Conservation (phyloP, 2,329 filamentous ascomycete genomes). For the Juglanconis juglandina region DNA sequence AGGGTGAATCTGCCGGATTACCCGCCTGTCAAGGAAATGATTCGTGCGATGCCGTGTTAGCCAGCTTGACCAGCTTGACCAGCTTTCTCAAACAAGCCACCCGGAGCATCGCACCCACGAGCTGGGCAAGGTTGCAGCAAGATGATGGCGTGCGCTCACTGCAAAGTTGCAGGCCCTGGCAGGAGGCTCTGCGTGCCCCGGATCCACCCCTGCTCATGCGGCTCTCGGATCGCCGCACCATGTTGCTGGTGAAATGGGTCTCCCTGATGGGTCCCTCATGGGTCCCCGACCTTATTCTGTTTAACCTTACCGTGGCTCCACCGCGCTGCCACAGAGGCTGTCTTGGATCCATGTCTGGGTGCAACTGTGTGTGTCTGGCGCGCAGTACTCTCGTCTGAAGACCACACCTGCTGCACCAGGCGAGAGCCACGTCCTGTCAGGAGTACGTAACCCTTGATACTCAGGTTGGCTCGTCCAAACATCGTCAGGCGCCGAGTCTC, state of each 20-base stretch:
- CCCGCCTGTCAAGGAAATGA: neutral
- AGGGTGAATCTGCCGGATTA: neutral
- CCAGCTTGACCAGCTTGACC: neutral
- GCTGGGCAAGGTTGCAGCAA: slow-evolving; percentile 6
- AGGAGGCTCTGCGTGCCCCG: slow-evolving; percentile 16
- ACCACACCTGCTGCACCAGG: neutral
- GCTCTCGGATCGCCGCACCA: slow-evolving; percentile 14
- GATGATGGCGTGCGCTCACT: neutral
- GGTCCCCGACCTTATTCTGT: slow-evolving; percentile 4
- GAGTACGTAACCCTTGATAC: slow-evolving; percentile 10
- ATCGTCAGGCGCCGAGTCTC: slow-evolving; percentile 4
- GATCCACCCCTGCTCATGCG: slow-evolving; percentile 13
- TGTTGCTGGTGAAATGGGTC: neutral
- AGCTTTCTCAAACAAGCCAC: slow-evolving; percentile 10
- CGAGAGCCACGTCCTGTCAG: neutral
- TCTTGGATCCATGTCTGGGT: slow-evolving; percentile 19
- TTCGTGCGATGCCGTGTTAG: neutral
- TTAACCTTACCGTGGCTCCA: slow-evolving; percentile 18
- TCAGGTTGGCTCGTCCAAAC: slow-evolving; percentile 2
- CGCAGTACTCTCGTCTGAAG: neutral
- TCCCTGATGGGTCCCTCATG: neutral
- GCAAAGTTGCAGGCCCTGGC: slow-evolving; percentile 12
- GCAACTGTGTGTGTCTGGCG: slow-evolving; percentile 12
- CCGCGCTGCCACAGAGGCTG: slow-evolving; percentile 21
- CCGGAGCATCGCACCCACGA: neutral